Conservation (phyloP, 2,329 filamentous ascomycete genomes). For the Pestalotiopsis sp. region DNA sequence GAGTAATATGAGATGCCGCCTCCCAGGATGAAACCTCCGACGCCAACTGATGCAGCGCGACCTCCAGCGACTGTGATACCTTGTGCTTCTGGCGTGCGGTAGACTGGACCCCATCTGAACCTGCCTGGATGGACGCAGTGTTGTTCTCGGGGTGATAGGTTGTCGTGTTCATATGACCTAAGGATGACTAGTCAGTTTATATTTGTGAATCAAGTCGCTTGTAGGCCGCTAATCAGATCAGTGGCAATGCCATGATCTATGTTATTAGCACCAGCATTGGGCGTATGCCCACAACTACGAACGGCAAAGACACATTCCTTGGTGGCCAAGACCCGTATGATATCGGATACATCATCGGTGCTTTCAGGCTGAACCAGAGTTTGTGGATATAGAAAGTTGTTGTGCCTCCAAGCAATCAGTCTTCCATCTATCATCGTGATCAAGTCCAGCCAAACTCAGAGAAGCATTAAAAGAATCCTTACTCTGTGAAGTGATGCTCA, state of each 20-base stretch:
- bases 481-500: too few species aligned
- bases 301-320: conserved; percentile 35
- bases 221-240: conserved; percentile 28
- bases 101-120: conserved; percentile 24
- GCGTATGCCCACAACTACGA: conserved; percentile 45
- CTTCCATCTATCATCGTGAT: too few species aligned
- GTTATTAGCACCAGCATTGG: conserved; percentile 40
- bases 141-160: conserved; percentile 14
- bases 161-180: conserved; percentile 19
- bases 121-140: conserved; percentile 25
- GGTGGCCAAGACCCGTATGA: not conserved
- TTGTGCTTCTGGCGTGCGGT: conserved; percentile 19
- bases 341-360: not conserved
- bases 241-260: conserved; percentile 45
- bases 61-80: conserved; percentile 20
- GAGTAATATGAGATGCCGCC: conserved; percentile 29
- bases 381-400: too few species aligned
- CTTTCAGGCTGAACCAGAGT: not conserved
- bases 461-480: too few species aligned
- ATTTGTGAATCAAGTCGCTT: not conserved
- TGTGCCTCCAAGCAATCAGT: too few species aligned
- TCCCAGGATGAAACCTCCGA: conserved; percentile 22
- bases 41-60: conserved; percentile 20
- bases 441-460: too few species aligned
- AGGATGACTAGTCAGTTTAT: too few species aligned